These are phyloP conservation scores for Tetrapisispora taiwanensis DNA, from an alignment of 805 yeast species.

Conservation along the genomic window DNA sequence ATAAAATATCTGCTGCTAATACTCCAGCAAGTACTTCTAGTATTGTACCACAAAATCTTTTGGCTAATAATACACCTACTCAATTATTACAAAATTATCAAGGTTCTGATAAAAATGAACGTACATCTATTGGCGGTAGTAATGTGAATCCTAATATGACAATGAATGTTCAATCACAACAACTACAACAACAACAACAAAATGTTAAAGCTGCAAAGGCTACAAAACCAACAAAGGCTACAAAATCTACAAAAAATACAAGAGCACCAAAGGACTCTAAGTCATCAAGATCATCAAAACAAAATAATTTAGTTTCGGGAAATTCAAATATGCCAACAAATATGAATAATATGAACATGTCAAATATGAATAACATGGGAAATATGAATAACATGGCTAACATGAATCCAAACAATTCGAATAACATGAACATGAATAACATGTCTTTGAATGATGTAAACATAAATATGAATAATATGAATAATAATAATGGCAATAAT, in stretches of 20 bases:
- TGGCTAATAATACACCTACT: conserved; percentile 7
- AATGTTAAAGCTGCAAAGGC: background rate
- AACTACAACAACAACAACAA: background rate
- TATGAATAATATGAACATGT: background rate
- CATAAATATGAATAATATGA: background rate
- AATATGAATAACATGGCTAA: background rate
- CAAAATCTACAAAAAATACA: background rate
- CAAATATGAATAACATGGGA: background rate
- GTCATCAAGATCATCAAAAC: background rate
- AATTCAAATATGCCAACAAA: background rate
- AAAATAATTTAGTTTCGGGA: background rate
- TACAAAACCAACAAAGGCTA: background rate
- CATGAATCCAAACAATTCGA: too few species aligned
- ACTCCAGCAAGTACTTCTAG: conserved; percentile 7
- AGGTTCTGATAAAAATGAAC: conserved; percentile 1
- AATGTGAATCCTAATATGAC: background rate
- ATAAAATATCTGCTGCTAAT: conserved; percentile 4
- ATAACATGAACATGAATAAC: background rate
- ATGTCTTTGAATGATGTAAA: background rate
- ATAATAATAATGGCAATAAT: background rate
- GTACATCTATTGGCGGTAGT: background rate
- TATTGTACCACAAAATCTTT: conserved; percentile 21
- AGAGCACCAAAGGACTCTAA: background rate
- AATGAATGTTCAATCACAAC: background rate
- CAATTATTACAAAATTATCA: conserved; percentile 2